Evolutionary conservation across 2,329 filamentous ascomycete species (phyloP).

Genomic region (Rutstroemia sydowiana): DNA sequence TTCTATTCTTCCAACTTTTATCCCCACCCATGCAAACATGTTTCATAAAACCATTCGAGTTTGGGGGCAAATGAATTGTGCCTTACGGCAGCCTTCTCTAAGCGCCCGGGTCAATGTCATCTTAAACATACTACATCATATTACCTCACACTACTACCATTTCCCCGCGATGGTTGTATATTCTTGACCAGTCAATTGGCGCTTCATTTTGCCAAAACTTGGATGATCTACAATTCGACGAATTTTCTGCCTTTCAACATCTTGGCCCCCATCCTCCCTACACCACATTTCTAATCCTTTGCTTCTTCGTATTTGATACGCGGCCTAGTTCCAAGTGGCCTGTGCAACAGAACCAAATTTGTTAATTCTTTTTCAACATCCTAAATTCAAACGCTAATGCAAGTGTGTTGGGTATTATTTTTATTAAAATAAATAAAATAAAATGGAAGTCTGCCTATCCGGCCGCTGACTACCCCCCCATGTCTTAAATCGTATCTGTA

Average conservation of each 20-base stretch:
- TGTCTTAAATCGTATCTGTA: neutral
- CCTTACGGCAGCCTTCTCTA: constrained; percentile 30
- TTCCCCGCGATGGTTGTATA: constrained; percentile 13
- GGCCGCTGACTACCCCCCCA: neutral
- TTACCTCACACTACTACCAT: constrained; percentile 26
- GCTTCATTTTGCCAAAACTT: constrained; percentile 3
- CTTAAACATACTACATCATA: constrained; percentile 17
- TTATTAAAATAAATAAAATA: neutral
- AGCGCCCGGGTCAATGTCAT: constrained; percentile 28
- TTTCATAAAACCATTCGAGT: constrained; percentile 13
- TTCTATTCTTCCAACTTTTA: constrained; percentile 14
- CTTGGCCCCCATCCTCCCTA: constrained; percentile 3
- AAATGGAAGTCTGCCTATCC: neutral
- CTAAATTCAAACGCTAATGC: too few relatives aligned
- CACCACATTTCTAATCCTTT: constrained; percentile 1
- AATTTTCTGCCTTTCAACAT: neutral
- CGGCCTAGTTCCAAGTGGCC: neutral
- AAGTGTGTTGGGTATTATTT: too few relatives aligned
- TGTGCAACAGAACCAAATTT: neutral
- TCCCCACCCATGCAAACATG: constrained; percentile 20
- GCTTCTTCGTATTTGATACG: neutral
- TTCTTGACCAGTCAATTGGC: constrained; percentile 22
- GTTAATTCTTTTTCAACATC: neutral
- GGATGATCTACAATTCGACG: constrained; percentile 3
- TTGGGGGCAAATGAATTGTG: constrained; percentile 17